These are phyloP conservation scores for Aureobasidium zeae DNA, from an alignment of 2,329 filamentous ascomycete species.

Conservation along the genomic window DNA sequence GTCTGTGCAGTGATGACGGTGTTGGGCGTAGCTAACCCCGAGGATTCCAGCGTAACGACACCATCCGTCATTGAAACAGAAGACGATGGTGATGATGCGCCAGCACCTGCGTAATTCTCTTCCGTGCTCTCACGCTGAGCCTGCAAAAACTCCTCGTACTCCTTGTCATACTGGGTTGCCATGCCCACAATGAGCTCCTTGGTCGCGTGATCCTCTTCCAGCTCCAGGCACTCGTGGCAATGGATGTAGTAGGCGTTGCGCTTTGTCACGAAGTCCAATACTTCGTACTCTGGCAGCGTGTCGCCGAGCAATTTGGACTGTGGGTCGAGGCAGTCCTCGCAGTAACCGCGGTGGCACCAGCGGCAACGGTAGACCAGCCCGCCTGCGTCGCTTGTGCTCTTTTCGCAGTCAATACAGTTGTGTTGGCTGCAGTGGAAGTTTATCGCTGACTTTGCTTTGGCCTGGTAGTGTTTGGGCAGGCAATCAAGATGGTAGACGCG, in stretches of 20 bases:
- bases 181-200: not conserved
- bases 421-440: conserved; percentile 48
- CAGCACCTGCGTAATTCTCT: not conserved
- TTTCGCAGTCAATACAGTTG: conserved; percentile 44
- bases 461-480: conserved; percentile 33
- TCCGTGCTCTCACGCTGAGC: not conserved
- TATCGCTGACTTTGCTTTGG: conserved; percentile 34
- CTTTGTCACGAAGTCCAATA: conserved; percentile 37
- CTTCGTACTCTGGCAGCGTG: conserved; percentile 43
- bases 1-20: no score
- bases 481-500: conserved; percentile 46
- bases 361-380: conserved; percentile 45
- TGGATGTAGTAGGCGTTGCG: conserved; percentile 44
- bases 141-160: conserved; percentile 1
- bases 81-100: not conserved
- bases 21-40: conserved; percentile 5
- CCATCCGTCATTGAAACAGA: conserved; percentile 10
- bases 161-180: not conserved
- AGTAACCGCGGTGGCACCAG: conserved; percentile 48
- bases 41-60: conserved; percentile 7
- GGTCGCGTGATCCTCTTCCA: conserved; percentile 25
- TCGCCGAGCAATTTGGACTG: conserved; percentile 43
- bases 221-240: conserved; percentile 38
- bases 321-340: conserved; percentile 50
- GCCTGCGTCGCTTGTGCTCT: conserved; percentile 42